Conservation (phyloP, 129 eudicot species). For the Mikania micrantha region DNA sequence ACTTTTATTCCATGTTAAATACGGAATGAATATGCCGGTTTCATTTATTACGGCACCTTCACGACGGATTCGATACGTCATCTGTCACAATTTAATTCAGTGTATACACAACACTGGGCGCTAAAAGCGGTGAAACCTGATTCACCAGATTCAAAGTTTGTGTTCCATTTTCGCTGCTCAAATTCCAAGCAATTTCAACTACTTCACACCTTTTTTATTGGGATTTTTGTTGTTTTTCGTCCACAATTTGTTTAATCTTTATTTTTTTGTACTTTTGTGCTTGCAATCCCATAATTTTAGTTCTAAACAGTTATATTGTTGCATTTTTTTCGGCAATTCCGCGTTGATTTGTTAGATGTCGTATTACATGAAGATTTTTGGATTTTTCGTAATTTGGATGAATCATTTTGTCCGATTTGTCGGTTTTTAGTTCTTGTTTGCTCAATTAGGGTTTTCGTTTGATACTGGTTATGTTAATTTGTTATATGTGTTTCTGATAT, state of each 20-base stretch:
- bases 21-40: background rate
- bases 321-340: slow-evolving; percentile 19
- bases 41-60: slow-evolving; percentile 3
- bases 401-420: background rate
- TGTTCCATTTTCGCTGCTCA: slow-evolving; percentile 17
- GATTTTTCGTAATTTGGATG: slow-evolving; percentile 6
- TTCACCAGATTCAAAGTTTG: slow-evolving; percentile 20
- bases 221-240: background rate
- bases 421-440: slow-evolving; percentile 4
- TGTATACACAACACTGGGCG: background rate
- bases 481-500: background rate
- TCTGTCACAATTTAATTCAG: background rate
- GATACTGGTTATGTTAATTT: background rate
- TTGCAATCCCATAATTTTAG: background rate
- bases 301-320: background rate
- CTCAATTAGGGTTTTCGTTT: slow-evolving; percentile 15
- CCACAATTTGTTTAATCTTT: slow-evolving; percentile 7
- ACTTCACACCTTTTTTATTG: slow-evolving; percentile 16
- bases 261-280: slow-evolving; percentile 1
- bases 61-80: slow-evolving; percentile 20
- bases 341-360: slow-evolving; percentile 32
- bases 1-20: slow-evolving; percentile 1
- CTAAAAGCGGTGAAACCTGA: background rate
- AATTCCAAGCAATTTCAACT: slow-evolving; percentile 23
- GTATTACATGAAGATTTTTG: slow-evolving; percentile 9